These are phyloP conservation scores for Coprinellus micaceus DNA, from an alignment of 768 basidiomycete species.

Conservation along the genomic window DNA sequence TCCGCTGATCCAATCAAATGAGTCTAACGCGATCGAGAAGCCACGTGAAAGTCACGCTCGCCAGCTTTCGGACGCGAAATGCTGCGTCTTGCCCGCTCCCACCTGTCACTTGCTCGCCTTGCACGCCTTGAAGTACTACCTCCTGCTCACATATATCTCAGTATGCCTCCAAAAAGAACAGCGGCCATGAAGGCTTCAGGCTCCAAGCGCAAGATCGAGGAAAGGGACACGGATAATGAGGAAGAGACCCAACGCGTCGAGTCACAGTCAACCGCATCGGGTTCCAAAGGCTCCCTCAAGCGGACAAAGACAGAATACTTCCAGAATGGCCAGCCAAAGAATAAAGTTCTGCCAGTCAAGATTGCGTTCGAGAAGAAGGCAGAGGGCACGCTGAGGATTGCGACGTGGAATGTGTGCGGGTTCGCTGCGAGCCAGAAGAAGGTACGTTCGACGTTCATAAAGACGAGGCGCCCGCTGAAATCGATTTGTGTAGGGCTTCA, in stretches of 20 bases:
- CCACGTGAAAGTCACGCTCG: background rate
- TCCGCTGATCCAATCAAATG: no score
- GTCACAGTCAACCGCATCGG: conserved; percentile 13
- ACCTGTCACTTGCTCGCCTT: background rate
- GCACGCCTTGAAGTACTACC: background rate
- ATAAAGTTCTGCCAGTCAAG: conserved; percentile 63
- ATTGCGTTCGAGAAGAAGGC: conserved; percentile 54
- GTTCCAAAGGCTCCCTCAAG: conserved; percentile 17
- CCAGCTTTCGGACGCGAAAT: background rate
- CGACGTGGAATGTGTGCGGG: conserved; percentile 80
- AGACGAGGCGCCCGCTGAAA: background rate
- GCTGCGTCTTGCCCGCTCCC: background rate
- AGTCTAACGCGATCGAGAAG: background rate
- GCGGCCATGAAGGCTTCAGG: conserved; percentile 3
- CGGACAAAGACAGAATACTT: conserved; percentile 15
- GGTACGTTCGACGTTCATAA: conserved; percentile 31
- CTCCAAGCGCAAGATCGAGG: conserved; percentile 8
- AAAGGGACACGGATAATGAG: conserved; percentile 23
- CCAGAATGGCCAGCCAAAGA: conserved; percentile 61
- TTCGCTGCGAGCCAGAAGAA: conserved; percentile 75
- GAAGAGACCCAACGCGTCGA: conserved; percentile 22
- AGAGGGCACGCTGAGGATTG: conserved; percentile 50
- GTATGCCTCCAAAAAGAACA: conserved; percentile 12
- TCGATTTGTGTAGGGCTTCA: conserved; percentile 60
- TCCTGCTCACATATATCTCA: background rate